Evolutionary conservation across 306 rosid species (phyloP).

Genomic region (Cyamopsis tetragonoloba): DNA sequence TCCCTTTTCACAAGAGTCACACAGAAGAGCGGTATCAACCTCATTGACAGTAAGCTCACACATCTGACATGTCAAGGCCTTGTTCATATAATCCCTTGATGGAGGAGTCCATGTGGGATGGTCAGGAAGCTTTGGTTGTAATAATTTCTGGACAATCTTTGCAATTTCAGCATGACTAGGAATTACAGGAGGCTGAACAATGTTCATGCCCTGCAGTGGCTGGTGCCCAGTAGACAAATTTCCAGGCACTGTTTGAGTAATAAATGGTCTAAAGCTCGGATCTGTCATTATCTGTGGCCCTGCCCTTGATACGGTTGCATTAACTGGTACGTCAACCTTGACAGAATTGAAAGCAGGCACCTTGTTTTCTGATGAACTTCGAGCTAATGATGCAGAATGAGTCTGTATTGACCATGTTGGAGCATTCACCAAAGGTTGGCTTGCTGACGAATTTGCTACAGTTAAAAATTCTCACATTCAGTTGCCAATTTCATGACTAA

Average conservation of each 20-base stretch:
- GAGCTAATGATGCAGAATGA: conserved; percentile 53
- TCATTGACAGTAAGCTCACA: conserved; percentile 78
- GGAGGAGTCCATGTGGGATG: conserved; percentile 98
- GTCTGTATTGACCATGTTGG: conserved; percentile 75
- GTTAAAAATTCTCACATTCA: conserved; percentile 20
- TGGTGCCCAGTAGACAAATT: conserved; percentile 51
- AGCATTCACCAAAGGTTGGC: conserved; percentile 52
- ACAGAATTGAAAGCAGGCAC: conserved; percentile 43
- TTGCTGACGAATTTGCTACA: conserved; percentile 42
- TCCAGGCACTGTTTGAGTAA: conserved; percentile 60
- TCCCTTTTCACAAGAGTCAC: conserved; percentile 98
- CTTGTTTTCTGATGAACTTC: conserved; percentile 68
- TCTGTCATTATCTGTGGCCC: conserved; percentile 50
- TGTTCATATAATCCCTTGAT: conserved; percentile 96
- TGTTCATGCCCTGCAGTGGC: conserved; percentile 53
- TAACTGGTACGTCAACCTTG: conserved; percentile 58
- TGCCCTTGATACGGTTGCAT: conserved; percentile 29
- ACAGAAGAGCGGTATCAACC: conserved; percentile 81
- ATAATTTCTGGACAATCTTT: conserved; percentile 68
- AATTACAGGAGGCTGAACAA: conserved; percentile 58
- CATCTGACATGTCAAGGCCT: conserved; percentile 77
- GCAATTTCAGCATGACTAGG: conserved; percentile 75
- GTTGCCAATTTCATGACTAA: conserved; percentile 12
- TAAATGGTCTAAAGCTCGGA: conserved; percentile 60
- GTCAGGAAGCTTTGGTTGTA: conserved; percentile 77